These are phyloP conservation scores for Plasmodium gallinaceum DNA, from an alignment of 169 alveolate species.

Conservation along the genomic window DNA sequence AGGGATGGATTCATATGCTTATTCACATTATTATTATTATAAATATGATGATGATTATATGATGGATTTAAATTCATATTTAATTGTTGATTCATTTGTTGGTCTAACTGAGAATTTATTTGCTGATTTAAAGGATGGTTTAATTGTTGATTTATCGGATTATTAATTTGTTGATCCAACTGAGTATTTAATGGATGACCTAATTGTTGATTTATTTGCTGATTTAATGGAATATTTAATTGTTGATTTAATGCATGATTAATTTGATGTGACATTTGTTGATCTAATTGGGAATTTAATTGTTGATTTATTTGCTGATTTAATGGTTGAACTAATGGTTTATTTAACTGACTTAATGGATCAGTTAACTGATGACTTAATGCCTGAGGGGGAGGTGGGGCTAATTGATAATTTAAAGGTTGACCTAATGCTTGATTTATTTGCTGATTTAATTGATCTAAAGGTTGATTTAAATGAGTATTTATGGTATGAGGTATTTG, in stretches of 20 bases:
- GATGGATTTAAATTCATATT: conserved; percentile 8
- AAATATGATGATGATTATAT: conserved; percentile 1
- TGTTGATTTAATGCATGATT: conserved; percentile 14
- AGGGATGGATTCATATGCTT: not conserved
- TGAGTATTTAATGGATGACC: not conserved
- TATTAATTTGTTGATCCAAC: conserved; percentile 12
- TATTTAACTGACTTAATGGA: conserved; percentile 12
- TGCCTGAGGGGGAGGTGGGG: not conserved
- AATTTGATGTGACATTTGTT: not conserved
- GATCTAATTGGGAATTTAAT: conserved; percentile 6
- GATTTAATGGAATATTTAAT: not conserved
- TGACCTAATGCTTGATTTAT: conserved; percentile 1
- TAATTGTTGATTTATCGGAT: conserved; percentile 8
- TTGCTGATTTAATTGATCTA: conserved; percentile 3
- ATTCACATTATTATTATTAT: not conserved
- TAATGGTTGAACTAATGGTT: conserved; percentile 22
- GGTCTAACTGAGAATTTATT: not conserved
- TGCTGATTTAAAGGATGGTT: conserved; percentile 5
- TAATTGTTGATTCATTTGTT: conserved; percentile 15
- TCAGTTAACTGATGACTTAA: conserved; percentile 14
- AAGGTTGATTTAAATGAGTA: not conserved
- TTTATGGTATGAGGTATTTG: conserved; percentile 23
- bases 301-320: conserved; percentile 19
- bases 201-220: conserved; percentile 14
- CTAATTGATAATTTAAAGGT: not conserved